These are phyloP conservation scores for Linnemannia exigua DNA, from an alignment of 192 early-diverging fungal genomes.

Conservation along the genomic window DNA sequence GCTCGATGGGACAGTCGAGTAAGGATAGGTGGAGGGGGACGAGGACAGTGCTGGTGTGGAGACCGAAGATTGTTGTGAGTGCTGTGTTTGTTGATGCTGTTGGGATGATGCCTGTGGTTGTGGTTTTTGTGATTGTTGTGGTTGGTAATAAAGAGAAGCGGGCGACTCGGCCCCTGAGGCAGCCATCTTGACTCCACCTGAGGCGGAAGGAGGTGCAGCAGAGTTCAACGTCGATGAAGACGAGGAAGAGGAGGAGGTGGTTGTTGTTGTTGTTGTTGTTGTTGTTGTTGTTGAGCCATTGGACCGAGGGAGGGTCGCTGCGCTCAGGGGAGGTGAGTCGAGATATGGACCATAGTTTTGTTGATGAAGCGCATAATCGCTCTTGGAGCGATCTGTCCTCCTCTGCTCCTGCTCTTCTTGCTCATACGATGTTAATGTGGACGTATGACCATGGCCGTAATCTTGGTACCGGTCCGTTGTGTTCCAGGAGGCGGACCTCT, in stretches of 20 bases:
- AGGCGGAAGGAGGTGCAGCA: conserved; percentile 4
- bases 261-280: neutral
- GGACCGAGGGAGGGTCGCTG: conserved; percentile 9
- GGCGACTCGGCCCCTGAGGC: conserved; percentile 7
- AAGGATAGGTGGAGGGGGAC: conserved; percentile 11
- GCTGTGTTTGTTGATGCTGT: neutral
- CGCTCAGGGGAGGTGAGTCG: conserved; percentile 21
- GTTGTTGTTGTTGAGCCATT: too few species aligned
- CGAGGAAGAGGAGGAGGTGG: neutral
- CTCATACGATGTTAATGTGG: conserved; percentile 8
- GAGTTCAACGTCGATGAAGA: conserved; percentile 14
- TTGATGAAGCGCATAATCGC: conserved; percentile 55
- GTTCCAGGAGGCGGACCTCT: conserved; percentile 48
- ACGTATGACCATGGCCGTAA: conserved; percentile 14
- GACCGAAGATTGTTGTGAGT: neutral
- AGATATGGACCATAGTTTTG: conserved; percentile 50
- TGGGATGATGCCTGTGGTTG: neutral
- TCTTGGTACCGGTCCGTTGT: conserved; percentile 30
- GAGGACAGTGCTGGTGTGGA: conserved; percentile 24
- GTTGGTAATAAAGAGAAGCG: conserved; percentile 20
- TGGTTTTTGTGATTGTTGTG: neutral
- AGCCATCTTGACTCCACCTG: neutral
- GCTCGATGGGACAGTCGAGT: neutral
- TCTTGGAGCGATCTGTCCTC: conserved; percentile 44
- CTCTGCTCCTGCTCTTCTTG: conserved; percentile 24